Base-by-base conservation (phyloP, 1,139 yeast species). In the Yamadazyma siamensis region DNA sequence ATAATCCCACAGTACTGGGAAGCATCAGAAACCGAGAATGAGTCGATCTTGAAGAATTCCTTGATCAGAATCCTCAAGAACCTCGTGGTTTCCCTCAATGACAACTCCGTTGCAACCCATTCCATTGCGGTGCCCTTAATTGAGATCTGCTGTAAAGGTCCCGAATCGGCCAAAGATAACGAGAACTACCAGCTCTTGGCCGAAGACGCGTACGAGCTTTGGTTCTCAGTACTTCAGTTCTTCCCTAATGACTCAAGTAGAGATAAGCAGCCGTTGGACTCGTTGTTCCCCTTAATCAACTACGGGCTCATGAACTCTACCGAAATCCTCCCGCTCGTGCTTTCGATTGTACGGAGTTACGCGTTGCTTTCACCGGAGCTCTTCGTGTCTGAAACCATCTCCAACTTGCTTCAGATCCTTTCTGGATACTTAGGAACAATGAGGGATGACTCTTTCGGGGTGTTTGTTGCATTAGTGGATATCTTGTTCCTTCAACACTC, bases 191-290 rank as follows among this genome's bases (percentile, higher is more conserved):
- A 80, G 3, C 64, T 85, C 31, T 55, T 91, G 8, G 68, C 83
- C 17, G 97, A 91, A 49, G 98, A 91, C 55, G 96, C 95, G 0
- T 77, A 77, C 47, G 94, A 86, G 31, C 61, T 91, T 31, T 89
- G 97, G 96, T 63, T 75, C 23, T 70, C 82, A 0, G 51, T 87
- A 4, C 55, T 89, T 30, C 84, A 79, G 38, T 79, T 80, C 32
- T 54, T 59, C 28, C 78, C 78, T 1, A 21, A 30, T 49, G 15
- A 43, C 45, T 13, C 22, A 13, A 41, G 45, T 2, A 44, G 46
- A 14, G 20, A 18, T 18, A 46, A 50, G 5, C 43, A 47, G 26
- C 57, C 72, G 5, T 26, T 33, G 7, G 29, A 37, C 25, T 24
- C 15, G 29, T 60, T 86, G 18, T 65, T 79, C 34, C 71, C 68